These are phyloP conservation scores for Penicillium hordei DNA, from an alignment of 2,329 filamentous ascomycete genomes.

Conservation along the genomic window DNA sequence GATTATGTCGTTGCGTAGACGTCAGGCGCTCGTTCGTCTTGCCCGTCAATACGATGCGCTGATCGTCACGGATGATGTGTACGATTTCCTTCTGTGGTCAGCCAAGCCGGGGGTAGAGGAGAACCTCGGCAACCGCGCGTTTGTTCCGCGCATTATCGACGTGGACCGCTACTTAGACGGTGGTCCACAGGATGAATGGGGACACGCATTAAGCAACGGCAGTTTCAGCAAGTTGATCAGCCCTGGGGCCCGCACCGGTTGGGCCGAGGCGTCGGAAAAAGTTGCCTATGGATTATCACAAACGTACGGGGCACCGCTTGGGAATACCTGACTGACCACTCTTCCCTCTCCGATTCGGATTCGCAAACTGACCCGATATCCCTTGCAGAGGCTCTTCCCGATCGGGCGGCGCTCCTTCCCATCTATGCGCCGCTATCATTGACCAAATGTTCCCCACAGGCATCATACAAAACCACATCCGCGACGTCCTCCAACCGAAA, in stretches of 20 bases:
- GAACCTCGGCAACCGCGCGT: constrained; percentile 39
- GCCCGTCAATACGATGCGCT: constrained; percentile 78
- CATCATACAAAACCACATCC: constrained; percentile 55
- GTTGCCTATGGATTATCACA: constrained; percentile 61
- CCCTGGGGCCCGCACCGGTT: constrained; percentile 82
- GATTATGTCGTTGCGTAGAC: constrained; percentile 70
- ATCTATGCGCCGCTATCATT: constrained; percentile 59
- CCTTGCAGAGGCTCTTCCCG: constrained; percentile 53
- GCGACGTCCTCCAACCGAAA: constrained; percentile 53
- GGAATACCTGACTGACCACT: not conserved
- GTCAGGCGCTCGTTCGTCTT: constrained; percentile 69
- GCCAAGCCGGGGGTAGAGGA: constrained; percentile 27
- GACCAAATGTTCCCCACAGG: constrained; percentile 55
- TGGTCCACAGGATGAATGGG: constrained; percentile 63
- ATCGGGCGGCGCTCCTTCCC: constrained; percentile 61
- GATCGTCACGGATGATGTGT: constrained; percentile 88
- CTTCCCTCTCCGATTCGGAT: not conserved
- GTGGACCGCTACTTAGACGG: constrained; percentile 69
- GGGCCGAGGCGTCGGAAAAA: constrained; percentile 71
- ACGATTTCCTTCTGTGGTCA: constrained; percentile 86
- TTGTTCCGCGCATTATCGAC: constrained; percentile 72
- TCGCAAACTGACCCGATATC: constrained; percentile 14
- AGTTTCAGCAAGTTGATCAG: constrained; percentile 86
- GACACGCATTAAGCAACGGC: constrained; percentile 80
- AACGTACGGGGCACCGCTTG: constrained; percentile 47